These are phyloP conservation scores for Penicillium lividum DNA, from an alignment of 495 filamentous ascomycete species.

Conservation along the genomic window DNA sequence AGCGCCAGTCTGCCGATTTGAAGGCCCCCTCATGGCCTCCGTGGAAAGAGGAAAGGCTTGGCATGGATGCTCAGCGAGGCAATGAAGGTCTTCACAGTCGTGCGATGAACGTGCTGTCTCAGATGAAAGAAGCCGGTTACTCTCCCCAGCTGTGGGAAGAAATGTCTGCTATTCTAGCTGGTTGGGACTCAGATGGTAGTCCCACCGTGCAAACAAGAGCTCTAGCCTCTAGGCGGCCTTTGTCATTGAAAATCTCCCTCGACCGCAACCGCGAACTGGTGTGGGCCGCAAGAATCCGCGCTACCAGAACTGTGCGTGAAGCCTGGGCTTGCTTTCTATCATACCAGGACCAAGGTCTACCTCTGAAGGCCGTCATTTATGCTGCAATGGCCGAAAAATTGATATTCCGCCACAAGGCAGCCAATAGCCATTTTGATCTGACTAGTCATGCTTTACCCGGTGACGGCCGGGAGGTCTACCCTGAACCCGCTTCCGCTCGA, in stretches of 20 bases:
- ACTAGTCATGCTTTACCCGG: conserved; percentile 51
- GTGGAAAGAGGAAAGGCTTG: conserved; percentile 64
- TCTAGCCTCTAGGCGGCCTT: conserved; percentile 28
- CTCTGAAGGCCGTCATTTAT: conserved; percentile 45
- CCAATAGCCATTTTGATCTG: conserved; percentile 23
- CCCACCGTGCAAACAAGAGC: conserved; percentile 69
- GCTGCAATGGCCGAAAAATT: conserved; percentile 64
- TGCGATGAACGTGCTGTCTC: conserved; percentile 55
- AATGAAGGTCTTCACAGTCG: conserved; percentile 59
- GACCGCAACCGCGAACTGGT: conserved; percentile 25
- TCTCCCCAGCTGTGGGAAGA: conserved; percentile 55
- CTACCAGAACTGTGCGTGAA: conserved; percentile 69
- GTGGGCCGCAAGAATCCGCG: conserved; percentile 63
- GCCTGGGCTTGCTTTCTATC: conserved; percentile 71
- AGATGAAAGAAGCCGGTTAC: conserved; percentile 69
- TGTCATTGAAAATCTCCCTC: conserved; percentile 9
- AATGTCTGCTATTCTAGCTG: conserved; percentile 56
- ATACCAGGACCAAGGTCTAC: conserved; percentile 43
- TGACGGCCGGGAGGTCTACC: conserved; percentile 58
- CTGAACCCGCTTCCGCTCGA: conserved; percentile 56
- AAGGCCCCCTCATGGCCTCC: conserved; percentile 70
- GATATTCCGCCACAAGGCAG: conserved; percentile 39
- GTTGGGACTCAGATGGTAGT: conserved; percentile 68
- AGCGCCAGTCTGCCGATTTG: conserved; percentile 58
- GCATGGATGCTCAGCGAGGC: conserved; percentile 57